These are phyloP conservation scores for Pleurotus sapidus DNA, from an alignment of 768 basidiomycete genomes.

Conservation along the genomic window DNA sequence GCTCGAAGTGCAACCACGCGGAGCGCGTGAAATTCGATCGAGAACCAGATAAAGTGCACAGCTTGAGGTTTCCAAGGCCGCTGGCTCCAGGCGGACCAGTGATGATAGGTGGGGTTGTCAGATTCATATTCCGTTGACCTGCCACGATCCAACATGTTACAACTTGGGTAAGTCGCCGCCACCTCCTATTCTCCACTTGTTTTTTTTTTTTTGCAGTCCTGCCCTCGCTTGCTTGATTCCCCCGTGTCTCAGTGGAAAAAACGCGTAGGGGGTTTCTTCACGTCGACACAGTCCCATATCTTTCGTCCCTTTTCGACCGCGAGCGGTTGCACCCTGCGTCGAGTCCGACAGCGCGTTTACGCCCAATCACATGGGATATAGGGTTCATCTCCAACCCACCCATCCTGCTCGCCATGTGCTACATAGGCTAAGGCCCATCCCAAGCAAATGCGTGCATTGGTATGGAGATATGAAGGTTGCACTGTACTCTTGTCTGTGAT, in stretches of 20 bases:
- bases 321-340: not conserved
- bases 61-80: constrained; percentile 6
- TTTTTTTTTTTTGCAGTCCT: not conserved
- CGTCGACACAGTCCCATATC: not conserved
- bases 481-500: constrained; percentile 2
- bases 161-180: not conserved
- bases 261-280: not conserved
- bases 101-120: constrained; percentile 8
- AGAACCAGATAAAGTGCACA: not conserved
- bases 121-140: not conserved
- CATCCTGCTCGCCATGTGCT: not conserved
- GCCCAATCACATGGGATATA: constrained; percentile 1
- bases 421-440: not conserved
- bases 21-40: constrained; percentile 3
- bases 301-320: not conserved
- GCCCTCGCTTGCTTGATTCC: not conserved
- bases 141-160: constrained; percentile 9
- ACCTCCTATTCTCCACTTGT: not conserved
- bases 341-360: not conserved
- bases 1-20: not conserved
- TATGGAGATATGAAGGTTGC: constrained; percentile 3
- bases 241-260: not conserved
- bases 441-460: not conserved
- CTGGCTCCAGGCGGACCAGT: not conserved
- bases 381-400: not conserved